Base-by-base conservation (phyloP, 345 rosid species). In the Aquilaria malaccensis region DNA sequence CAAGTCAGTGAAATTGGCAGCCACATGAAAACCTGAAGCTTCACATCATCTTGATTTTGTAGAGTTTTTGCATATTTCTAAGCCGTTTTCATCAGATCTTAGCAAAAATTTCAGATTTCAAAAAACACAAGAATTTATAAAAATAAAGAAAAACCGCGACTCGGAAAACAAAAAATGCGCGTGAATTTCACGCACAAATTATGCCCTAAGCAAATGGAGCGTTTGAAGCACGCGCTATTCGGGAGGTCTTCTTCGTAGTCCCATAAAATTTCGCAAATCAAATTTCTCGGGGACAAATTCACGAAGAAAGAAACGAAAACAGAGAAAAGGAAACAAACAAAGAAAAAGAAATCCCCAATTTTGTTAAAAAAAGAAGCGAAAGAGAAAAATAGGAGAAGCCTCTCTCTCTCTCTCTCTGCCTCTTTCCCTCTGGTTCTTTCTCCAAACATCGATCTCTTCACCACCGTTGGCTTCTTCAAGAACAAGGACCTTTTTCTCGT, bases 361-460 rank as follows among this genome's bases (percentile, higher is more conserved):
- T 49, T 50, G 43, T 47, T 11, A 49, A 43, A 53, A 53, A 30
- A 33, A 71, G 61, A 13, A 61, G 12, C 13, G 7, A 33, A 55
- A 12, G 9, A 22, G 22, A 3, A 33, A 52, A 33, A 12, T 9
- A 59, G 46, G 30, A 2, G 58, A 37, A 48, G 13, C 0, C 60
- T 33, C 64, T 13, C 41, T 62, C 45, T 13, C 41, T 62, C 45
- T 53, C 30, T 63, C 45, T 2, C 9, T 2, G 1, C 43, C 43
- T 37, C 5, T 3, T 9, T 37, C 43, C 7, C 43, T 37, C 43
- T 37, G 43, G 43, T 37, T 37, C 43, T 37, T 37, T 7, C 43
- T 37, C 43, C 56, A 37, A 55, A 11, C 70, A 47, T 74, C 14
- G 78, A 69, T 60, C 51, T 68, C 68, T 58, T 65, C 60, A 45